A percentile compares a stretch with the other conserved stretches of the same genome.
These are phyloP conservation scores for Eucalyptus pauciflora DNA, from an alignment of 345 rosid genomes.

Conservation along the genomic window DNA sequence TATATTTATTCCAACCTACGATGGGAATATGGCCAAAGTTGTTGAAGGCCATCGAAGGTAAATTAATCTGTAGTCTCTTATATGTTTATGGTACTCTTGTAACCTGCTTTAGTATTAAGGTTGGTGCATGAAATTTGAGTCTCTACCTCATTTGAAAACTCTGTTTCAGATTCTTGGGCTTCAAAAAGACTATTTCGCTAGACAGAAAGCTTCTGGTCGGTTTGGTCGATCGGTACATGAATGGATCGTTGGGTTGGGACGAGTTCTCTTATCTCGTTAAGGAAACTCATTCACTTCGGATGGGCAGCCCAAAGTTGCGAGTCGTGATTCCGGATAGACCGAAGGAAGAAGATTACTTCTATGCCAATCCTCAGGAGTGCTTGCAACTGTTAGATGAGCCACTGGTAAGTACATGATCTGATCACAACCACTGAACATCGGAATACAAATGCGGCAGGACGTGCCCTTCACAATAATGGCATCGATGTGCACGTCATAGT, in stretches of 20 bases:
- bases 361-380: conserved; percentile 90
- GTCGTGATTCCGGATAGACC: conserved; percentile 62
- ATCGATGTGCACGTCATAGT: neutral
- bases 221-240: conserved; percentile 56
- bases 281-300: conserved; percentile 55
- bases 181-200: conserved; percentile 70
- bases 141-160: neutral
- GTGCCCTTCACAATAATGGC: neutral
- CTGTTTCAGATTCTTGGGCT: conserved; percentile 71
- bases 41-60: conserved; percentile 99
- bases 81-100: neutral
- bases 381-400: conserved; percentile 72
- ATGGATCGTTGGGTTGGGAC: conserved; percentile 69
- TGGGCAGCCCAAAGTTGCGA: conserved; percentile 68
- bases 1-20: conserved; percentile 82
- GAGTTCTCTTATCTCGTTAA: conserved; percentile 63
- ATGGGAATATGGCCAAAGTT: conserved; percentile 98
- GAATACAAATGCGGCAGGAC: neutral
- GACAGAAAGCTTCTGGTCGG: conserved; percentile 63
- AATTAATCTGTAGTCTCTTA: neutral
- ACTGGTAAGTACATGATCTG: conserved; percentile 22
- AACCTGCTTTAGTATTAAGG: neutral
- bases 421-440: neutral
- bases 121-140: neutral
- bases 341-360: conserved; percentile 93